These are phyloP conservation scores for Neckera pumila DNA, from an alignment of 225 moss, liverwort and hornwort species.

Conservation along the genomic window DNA sequence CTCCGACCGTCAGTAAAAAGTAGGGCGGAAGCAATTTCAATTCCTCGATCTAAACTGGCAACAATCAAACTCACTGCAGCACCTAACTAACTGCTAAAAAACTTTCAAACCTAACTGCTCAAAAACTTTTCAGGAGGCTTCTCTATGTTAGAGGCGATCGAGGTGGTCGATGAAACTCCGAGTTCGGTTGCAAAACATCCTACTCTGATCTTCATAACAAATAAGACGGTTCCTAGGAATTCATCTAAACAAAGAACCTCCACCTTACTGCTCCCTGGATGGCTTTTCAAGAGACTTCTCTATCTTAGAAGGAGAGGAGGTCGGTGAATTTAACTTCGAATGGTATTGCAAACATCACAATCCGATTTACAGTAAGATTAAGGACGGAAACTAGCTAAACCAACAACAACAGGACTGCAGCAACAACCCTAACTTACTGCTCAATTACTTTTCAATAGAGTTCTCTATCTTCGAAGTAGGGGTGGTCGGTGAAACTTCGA, in stretches of 20 bases:
- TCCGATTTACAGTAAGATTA: background rate
- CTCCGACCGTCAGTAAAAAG: background rate
- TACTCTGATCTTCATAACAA: too few species aligned
- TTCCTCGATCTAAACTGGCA: background rate
- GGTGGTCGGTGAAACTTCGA: conserved; percentile 14
- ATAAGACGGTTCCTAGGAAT: background rate
- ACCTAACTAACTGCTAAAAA: background rate
- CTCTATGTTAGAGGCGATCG: conserved; percentile 35
- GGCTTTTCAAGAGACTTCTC: background rate
- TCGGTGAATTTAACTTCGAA: background rate
- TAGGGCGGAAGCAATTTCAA: background rate
- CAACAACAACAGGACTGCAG: background rate
- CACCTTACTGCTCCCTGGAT: background rate
- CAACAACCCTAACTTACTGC: background rate
- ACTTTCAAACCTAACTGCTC: background rate
- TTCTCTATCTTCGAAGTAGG: conserved; percentile 35
- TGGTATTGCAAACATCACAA: background rate
- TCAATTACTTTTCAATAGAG: background rate
- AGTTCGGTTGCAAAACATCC: background rate
- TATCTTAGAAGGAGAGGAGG: background rate
- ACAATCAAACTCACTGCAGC: background rate
- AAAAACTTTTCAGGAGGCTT: background rate
- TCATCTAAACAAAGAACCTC: background rate
- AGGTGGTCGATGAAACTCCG: conserved; percentile 7
- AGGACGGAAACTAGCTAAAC: background rate